Base-by-base conservation (phyloP, 495 filamentous ascomycete genomes). In the Talaromyces trachyspermus region DNA sequence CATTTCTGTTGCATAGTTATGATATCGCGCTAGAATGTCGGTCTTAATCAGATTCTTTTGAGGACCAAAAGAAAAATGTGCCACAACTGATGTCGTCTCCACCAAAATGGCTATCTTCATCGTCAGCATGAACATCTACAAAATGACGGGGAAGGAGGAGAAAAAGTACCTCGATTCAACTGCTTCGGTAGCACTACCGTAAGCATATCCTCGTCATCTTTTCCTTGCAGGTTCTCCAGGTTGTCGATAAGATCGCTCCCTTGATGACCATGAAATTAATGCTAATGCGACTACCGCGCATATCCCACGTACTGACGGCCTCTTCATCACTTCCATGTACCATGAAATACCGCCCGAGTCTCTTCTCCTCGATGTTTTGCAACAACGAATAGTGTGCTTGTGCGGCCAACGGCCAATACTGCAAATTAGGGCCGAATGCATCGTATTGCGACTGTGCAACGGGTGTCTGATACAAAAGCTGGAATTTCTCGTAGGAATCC, bases 301-400 rank as follows among this genome's bases (percentile, higher is more conserved):
- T 74, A 37, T 73, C 55, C 62, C 62, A 71, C 9, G 66, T 58
- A 35, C 73, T 55, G 25, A 57, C 53, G 26, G 49, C 46, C 35
- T 49, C 41, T 33, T 46, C 44, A 14, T 46, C 44, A 46, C 44
- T 46, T 3, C 44, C 44, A 10, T 46, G 44, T 9, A 46, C 44
- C 44, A 46, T 46, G 44, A 46, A 46, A 54, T 75, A 75, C 41
- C 62, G 55, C 24, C 55, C 48, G 23, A 72, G 54, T 8, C 62
- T 51, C 43, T 66, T 54, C 12, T 66, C 57, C 43, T 75, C 71
- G 4, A 75, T 55, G 47, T 74, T 67, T 27, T 66, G 54, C 18
- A 75, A 59, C 33, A 75, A 60, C 8, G 68, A 72, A 46, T 74
- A 75, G 33, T 75, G 71, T 48, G 64, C 62, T 49, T 75, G 71